Evolutionary conservation across 192 early-diverging fungal genomes (phyloP).

Genomic region (Backusella circina): DNA sequence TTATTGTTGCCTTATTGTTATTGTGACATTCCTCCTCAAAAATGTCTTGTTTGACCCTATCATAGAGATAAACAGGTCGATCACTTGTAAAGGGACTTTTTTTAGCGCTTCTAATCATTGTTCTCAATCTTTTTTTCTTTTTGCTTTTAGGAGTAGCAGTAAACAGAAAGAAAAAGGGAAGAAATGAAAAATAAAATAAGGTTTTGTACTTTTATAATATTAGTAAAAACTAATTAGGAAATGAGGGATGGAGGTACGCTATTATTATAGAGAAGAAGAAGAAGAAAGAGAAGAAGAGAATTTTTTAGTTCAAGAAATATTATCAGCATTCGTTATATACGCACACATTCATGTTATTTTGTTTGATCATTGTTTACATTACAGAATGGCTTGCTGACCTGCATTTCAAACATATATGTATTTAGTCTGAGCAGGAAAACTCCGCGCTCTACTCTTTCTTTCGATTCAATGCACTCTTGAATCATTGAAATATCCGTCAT

Average conservation of each 20-base stretch:
- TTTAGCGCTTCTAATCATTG: neutral
- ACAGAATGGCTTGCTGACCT: neutral
- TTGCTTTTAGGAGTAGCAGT: neutral
- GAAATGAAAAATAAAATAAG: neutral
- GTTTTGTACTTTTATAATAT: neutral
- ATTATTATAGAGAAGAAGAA: neutral
- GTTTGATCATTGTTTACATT: neutral
- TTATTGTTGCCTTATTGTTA: neutral
- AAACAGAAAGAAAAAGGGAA: neutral
- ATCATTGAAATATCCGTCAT: neutral
- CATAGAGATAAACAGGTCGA: neutral
- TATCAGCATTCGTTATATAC: too few species aligned
- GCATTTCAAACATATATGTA: too few species aligned
- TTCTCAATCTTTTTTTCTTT: neutral
- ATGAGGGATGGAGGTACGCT: neutral
- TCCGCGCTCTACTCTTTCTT: neutral
- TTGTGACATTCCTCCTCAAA: slow-evolving; percentile 4
- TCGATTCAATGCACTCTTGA: neutral
- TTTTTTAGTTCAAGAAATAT: neutral
- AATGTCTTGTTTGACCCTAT: neutral
- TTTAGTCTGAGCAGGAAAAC: neutral
- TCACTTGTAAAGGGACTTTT: neutral
- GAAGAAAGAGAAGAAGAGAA: neutral
- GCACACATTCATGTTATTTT: neutral
- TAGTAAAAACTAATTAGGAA: neutral